Evolutionary conservation across 257 asterid genomes (phyloP), one percentile per base, ranked within the genome.

Genomic region (Echites panduratus): DNA sequence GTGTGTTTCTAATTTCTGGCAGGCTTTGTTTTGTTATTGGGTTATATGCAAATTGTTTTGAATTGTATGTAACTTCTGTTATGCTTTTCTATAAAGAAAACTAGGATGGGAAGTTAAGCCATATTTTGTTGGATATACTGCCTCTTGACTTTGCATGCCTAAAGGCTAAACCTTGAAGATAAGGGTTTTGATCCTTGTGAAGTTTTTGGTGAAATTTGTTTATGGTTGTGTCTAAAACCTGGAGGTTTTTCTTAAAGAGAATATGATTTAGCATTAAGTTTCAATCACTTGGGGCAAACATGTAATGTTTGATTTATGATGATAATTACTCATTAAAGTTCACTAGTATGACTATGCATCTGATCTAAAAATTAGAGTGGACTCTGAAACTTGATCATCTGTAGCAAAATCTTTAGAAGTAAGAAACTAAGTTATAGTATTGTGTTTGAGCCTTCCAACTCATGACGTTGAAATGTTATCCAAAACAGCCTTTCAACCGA

Each of bases 1-100:
- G 99, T 95, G 78, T 74, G 22, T 74, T 13, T 71, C 53, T 45
- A 49, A 27, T 54, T 72, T n/a, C 44, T 53, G 9, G 32, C n/a
- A 65, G 58, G 53, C 9, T 43, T 69, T 71, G 38, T 50, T 29
- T 13, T 13, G 27, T 77, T 54, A 43, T 64, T 24, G 27, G 65
- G 16, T 35, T 68, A 26, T 47, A 7, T 70, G 41, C 19, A 20
- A 26, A 8, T 70, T 63, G 32, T 48, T 44, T 29, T 7, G 9
- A 22, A 35, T 68, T 1, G n/a, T 61, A 11, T n/a, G 17, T 26
- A 24, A 35, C 43, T 53, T 26, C 5, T 44, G 8, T n/a, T 27
- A 41, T 44, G 70, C 70, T 29, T 56, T 24, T 69, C n/a, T 47
- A 17, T 19, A 19, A 40, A 44, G 63, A 61, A 57, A 75, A 48